Evolutionary conservation across 257 asterid genomes (phyloP).

Genomic region (Handroanthus guayacan): DNA sequence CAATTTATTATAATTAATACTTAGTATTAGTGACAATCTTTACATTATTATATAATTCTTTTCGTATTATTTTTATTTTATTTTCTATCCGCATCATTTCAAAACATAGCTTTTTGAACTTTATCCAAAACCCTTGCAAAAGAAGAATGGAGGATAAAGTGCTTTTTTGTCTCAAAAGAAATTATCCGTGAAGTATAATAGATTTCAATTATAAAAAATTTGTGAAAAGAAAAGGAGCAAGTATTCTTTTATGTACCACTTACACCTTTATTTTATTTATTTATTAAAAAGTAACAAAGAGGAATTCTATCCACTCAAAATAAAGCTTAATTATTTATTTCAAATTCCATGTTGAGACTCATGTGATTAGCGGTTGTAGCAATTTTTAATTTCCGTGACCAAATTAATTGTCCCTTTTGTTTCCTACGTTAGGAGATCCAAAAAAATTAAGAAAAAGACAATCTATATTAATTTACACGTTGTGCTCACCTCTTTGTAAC

Average conservation of each 20-base stretch:
- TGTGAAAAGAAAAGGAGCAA: slow-evolving; percentile 16
- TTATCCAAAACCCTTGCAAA: slow-evolving; percentile 33
- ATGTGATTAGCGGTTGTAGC: slow-evolving; percentile 46
- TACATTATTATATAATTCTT: neutral
- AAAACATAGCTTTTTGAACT: slow-evolving; percentile 19
- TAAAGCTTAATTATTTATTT: slow-evolving; percentile 2
- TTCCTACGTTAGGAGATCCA: slow-evolving; percentile 25
- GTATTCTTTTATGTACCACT: slow-evolving; percentile 15
- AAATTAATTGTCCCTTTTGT: slow-evolving; percentile 31
- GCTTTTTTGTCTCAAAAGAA: slow-evolving; percentile 20
- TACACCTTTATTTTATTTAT: neutral
- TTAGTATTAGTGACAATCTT: no score
- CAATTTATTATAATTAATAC: no score
- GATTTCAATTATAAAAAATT: slow-evolving; percentile 14
- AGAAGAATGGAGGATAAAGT: slow-evolving; percentile 32
- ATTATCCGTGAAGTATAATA: slow-evolving; percentile 29
- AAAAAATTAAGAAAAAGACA: slow-evolving; percentile 20
- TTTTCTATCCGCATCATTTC: neutral
- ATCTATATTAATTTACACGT: slow-evolving; percentile 33
- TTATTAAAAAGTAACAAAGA: neutral
- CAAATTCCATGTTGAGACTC: slow-evolving; percentile 36
- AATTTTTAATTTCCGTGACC: slow-evolving; percentile 55
- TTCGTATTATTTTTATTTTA: neutral
- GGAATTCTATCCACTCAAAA: slow-evolving; percentile 17
- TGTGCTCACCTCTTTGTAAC: slow-evolving; percentile 39